Evolutionary conservation across 306 rosid genomes (phyloP).

Genomic region (Trifolium subterraneum): DNA sequence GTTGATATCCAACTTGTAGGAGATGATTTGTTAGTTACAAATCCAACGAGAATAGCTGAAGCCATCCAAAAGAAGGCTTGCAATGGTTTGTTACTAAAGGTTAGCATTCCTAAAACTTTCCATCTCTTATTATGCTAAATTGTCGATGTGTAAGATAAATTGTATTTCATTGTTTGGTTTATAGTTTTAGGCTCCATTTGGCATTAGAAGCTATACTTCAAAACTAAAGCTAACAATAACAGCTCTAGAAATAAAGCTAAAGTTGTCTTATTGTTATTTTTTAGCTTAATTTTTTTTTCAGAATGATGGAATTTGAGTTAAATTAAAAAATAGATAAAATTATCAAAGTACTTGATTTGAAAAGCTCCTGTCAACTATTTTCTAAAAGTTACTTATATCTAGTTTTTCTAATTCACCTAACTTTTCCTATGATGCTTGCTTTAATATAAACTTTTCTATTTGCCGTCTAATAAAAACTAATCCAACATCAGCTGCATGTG

Average conservation of each 20-base stretch:
- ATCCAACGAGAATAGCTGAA: constrained; percentile 88
- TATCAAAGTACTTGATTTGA: not conserved
- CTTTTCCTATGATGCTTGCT: not conserved
- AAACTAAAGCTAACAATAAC: not conserved
- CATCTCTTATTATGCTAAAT: constrained; percentile 18
- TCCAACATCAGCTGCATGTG: not conserved
- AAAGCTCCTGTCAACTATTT: too few species aligned
- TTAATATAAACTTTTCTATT: too few species aligned
- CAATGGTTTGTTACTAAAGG: constrained; percentile 96
- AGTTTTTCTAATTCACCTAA: not conserved
- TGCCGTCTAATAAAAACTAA: not conserved
- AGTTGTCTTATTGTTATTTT: not conserved
- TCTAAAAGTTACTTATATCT: not conserved
- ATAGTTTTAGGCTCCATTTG: not conserved
- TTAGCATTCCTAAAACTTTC: constrained; percentile 36
- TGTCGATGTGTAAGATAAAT: not conserved
- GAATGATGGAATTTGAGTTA: too few species aligned
- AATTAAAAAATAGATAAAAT: too few species aligned
- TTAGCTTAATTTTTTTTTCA: not conserved
- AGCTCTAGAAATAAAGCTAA: not conserved
- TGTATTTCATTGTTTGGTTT: constrained; percentile 14
- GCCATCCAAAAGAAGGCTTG: constrained; percentile 92
- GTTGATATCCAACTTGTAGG: constrained; percentile 95
- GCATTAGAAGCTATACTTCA: not conserved
- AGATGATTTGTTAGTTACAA: constrained; percentile 95